Percentiles rank a stretch among this genome's conserved stretches.
These are phyloP conservation scores for Eucalyptus microcorys DNA, from an alignment of 345 rosid species.

Conservation along the genomic window DNA sequence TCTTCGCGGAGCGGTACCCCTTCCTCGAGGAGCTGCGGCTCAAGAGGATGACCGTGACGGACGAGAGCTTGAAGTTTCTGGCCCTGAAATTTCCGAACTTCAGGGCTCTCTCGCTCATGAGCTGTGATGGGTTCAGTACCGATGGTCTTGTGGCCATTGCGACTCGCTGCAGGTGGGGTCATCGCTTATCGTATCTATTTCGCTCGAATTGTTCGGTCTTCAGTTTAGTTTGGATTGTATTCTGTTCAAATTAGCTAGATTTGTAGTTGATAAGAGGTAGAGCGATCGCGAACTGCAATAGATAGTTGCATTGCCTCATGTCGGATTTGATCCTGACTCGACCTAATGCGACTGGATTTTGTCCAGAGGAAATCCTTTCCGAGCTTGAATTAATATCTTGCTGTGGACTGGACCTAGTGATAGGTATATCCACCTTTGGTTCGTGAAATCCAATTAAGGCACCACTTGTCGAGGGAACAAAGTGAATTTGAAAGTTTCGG, in stretches of 20 bases:
- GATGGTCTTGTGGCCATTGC: constrained; percentile 48
- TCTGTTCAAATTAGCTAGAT: not conserved
- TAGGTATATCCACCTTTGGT: not conserved
- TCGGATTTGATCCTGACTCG: not conserved
- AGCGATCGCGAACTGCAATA: not conserved
- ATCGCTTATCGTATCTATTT: not conserved
- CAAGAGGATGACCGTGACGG: constrained; percentile 60
- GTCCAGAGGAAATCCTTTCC: not conserved
- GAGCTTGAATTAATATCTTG: not conserved
- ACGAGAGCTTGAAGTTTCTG: constrained; percentile 47
- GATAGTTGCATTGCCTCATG: not conserved
- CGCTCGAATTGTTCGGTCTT: not conserved
- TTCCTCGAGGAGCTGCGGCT: constrained; percentile 48
- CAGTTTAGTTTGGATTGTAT: not conserved
- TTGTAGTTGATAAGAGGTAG: not conserved
- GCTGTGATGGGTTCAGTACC: constrained; percentile 67
- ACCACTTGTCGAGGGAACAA: not conserved
- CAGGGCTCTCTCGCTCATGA: constrained; percentile 36
- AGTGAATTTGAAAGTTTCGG: not conserved
- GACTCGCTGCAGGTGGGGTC: constrained; percentile 42
- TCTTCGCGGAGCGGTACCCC: constrained; percentile 39
- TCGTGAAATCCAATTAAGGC: not conserved
- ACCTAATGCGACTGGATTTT: not conserved
- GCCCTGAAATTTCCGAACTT: constrained; percentile 36
- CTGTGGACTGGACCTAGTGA: not conserved